Evolutionary conservation across 2,329 filamentous ascomycete species (phyloP).

Genomic region (Teratosphaeriaceae sp.): DNA sequence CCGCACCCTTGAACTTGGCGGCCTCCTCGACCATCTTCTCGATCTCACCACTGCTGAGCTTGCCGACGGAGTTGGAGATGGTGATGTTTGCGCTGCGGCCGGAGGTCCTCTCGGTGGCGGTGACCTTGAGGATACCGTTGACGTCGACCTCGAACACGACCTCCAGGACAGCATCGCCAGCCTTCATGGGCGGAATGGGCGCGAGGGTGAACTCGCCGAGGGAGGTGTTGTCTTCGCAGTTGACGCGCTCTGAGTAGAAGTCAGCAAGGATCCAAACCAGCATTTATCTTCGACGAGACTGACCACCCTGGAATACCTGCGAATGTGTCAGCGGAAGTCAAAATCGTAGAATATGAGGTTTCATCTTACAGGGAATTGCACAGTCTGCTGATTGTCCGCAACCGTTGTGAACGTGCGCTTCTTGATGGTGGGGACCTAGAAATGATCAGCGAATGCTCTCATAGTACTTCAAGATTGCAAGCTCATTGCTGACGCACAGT

Average conservation of each 20-base stretch:
- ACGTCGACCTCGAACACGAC: slow-evolving; percentile 99
- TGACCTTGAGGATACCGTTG: slow-evolving; percentile 96
- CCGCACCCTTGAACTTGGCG: slow-evolving; percentile 96
- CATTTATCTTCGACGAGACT: neutral
- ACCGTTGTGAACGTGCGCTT: slow-evolving; percentile 7
- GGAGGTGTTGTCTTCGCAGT: slow-evolving; percentile 97
- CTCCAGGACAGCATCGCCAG: slow-evolving; percentile 94
- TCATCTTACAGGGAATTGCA: slow-evolving; percentile 55
- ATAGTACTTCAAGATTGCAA: neutral
- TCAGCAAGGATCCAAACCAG: neutral
- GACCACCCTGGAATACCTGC: too few species aligned
- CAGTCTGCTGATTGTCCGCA: slow-evolving; percentile 61
- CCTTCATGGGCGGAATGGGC: slow-evolving; percentile 78
- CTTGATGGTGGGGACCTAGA: slow-evolving; percentile 1
- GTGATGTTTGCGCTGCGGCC: slow-evolving; percentile 99
- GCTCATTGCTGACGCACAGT: slow-evolving; percentile 25
- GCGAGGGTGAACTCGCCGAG: slow-evolving; percentile 94
- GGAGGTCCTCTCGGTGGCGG: slow-evolving; percentile 97
- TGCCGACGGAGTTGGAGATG: slow-evolving; percentile 98
- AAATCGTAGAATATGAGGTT: neutral
- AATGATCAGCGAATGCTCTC: neutral
- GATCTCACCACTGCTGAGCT: slow-evolving; percentile 89
- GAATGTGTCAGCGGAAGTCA: too few species aligned
- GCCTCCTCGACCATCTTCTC: slow-evolving; percentile 97
- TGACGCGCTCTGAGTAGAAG: slow-evolving; percentile 63